Base-by-base conservation (phyloP, 352 stramenopile species). In the Albugo candida region DNA sequence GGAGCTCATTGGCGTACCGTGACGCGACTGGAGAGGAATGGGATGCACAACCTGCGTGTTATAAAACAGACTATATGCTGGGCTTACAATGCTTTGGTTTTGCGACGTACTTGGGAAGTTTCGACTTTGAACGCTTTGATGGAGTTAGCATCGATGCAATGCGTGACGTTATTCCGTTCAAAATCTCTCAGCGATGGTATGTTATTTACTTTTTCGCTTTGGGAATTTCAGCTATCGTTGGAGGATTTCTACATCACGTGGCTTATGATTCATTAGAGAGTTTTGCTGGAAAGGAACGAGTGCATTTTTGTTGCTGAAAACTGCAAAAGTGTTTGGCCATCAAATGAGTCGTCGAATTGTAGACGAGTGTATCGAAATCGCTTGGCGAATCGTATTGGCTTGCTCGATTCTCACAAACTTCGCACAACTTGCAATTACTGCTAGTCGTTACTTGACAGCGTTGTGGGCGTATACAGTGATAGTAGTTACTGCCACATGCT, bases 361-460 rank as follows among this genome's bases (percentile, higher is more conserved):
- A 19, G 78, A 91, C 55, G 49, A 54, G 2, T 63, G 70, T 52
- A 85, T 91, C 51, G 72, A 84, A 47, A 54, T 62, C 31, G 58
- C 82, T 46, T 91, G 78, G 78, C 78, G 75, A 41, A 71, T 91
- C 38, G 75, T 87, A 47, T 67, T 91, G 36, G 72, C 65, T 20
- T 81, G 65, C 45, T 88, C 75, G 46, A 83, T 85, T 55, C 56
- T 87, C 27, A 83, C 70, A 36, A 87, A 86, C 73, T 91, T 91
- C 59, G 68, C 70, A 48, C 63, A 88, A 37, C 58, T 91, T 17
- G 78, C 72, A 46, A 60, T 87, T 31, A 71, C 78, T 2, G 70
- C 73, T 20, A 84, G 70, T 24, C 72, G 75, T 21, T 80, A 91
- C 54, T 42, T 87, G 38, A 76, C 60, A 19, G 69, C 75, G 45